These are phyloP conservation scores for Mortierella sp. DNA, from an alignment of 371 early-diverging fungal genomes.

Conservation along the genomic window DNA sequence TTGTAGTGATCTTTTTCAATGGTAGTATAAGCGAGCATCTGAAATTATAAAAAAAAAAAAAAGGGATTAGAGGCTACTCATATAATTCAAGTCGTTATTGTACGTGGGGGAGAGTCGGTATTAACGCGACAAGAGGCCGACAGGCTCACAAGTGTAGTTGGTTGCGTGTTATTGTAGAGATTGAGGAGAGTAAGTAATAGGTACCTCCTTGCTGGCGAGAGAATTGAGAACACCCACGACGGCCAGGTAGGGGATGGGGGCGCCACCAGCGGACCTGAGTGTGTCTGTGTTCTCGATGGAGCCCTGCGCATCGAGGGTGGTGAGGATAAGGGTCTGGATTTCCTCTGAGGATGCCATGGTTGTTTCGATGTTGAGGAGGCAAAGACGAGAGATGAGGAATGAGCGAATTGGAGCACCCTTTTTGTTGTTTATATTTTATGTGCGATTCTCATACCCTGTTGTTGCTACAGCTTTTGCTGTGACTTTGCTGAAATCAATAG, in stretches of 20 bases:
- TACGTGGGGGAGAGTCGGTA: neutral
- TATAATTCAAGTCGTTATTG: neutral
- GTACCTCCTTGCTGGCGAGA: conserved; percentile 89
- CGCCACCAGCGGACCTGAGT: conserved; percentile 67
- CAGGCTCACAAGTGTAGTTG: neutral
- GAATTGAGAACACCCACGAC: conserved; percentile 90
- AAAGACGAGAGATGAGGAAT: conserved; percentile 13
- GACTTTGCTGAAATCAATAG: conserved; percentile 2
- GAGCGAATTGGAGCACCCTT: conserved; percentile 1
- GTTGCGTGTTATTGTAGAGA: neutral
- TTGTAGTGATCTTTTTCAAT: conserved; percentile 85
- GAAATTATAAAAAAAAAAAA: conserved; percentile 3
- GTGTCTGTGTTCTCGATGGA: conserved; percentile 73
- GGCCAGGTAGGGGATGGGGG: conserved; percentile 74
- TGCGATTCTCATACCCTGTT: neutral
- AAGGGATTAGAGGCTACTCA: neutral
- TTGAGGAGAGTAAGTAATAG: neutral
- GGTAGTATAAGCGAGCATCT: conserved; percentile 90
- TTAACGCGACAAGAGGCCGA: neutral
- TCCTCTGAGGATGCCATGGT: conserved; percentile 64
- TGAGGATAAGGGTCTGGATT: conserved; percentile 77
- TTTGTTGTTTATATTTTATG: conserved; percentile 2
- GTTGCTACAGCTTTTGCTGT: conserved; percentile 5
- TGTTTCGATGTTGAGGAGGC: conserved; percentile 6
- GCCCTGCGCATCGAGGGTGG: conserved; percentile 73